A percentile compares a stretch with the other conserved stretches of the same genome.
Conservation (phyloP, 306 rosid genomes). For the Canavalia gladiata region DNA sequence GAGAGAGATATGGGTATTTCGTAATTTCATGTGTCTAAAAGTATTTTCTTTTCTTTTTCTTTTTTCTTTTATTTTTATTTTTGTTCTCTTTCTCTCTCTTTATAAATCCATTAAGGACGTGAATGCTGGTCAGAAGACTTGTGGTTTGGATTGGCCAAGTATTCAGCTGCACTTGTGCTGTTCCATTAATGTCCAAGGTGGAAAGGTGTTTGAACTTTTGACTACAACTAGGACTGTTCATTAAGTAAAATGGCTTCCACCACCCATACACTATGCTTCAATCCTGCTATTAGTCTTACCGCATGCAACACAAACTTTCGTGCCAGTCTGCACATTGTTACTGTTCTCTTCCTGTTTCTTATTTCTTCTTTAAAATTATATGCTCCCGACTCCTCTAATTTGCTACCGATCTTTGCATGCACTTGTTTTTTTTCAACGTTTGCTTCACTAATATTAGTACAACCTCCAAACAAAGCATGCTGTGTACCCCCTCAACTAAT, state of each 20-base stretch:
- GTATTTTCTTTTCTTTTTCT: neutral
- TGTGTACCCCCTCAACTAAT: neutral
- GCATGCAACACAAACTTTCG: slow-evolving; percentile 44
- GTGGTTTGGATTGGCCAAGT: slow-evolving; percentile 42
- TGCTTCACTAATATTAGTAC: neutral
- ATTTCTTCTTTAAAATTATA: no score
- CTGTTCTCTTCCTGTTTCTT: slow-evolving; percentile 6
- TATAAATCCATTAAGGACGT: slow-evolving; percentile 14
- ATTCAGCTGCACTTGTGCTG: slow-evolving; percentile 29
- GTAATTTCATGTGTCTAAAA: slow-evolving; percentile 48
- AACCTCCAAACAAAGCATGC: neutral
- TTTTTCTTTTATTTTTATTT: neutral
- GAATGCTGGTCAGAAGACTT: slow-evolving; percentile 43
- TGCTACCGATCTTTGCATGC: slow-evolving; percentile 9
- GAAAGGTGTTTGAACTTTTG: slow-evolving; percentile 56
- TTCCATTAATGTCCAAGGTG: slow-evolving; percentile 45
- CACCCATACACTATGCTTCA: slow-evolving; percentile 2
- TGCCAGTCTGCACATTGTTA: slow-evolving; percentile 6
- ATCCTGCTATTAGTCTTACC: neutral
- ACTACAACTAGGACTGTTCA: slow-evolving; percentile 42
- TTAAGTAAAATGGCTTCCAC: slow-evolving; percentile 26
- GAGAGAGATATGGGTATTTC: slow-evolving; percentile 51
- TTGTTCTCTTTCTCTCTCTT: neutral
- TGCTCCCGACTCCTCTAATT: neutral
- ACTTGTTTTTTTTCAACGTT: neutral